Percentiles rank a stretch among this genome's conserved stretches.
Evolutionary conservation across 2,329 filamentous ascomycete species (phyloP).

Genomic region (Xylariaceae sp.): DNA sequence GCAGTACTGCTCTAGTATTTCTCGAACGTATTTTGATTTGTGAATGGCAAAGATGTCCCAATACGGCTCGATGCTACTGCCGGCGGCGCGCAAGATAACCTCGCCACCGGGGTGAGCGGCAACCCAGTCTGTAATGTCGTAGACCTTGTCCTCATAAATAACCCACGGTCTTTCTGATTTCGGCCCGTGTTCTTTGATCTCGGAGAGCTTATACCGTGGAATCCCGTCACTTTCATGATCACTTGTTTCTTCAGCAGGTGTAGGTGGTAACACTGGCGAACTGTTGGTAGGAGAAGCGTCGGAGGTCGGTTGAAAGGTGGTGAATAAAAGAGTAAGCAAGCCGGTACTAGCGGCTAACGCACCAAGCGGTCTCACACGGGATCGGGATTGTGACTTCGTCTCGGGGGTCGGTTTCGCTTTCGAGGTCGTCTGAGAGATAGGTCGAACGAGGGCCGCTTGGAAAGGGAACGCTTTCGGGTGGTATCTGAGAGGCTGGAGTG

Average conservation of each 20-base stretch:
- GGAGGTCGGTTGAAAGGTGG: conserved; percentile 23
- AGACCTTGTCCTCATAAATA: conserved; percentile 57
- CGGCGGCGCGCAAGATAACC: conserved; percentile 61
- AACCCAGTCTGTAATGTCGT: conserved; percentile 67
- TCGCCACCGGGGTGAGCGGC: conserved; percentile 61
- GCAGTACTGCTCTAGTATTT: conserved; percentile 59
- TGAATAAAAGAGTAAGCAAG: conserved; percentile 23
- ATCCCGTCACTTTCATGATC: conserved; percentile 36
- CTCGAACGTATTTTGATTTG: conserved; percentile 57
- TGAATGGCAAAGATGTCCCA: conserved; percentile 68
- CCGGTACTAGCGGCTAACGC: conserved; percentile 26
- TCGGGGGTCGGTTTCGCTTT: conserved; percentile 6
- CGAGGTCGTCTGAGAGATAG: conserved; percentile 8
- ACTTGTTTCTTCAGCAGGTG: conserved; percentile 15
- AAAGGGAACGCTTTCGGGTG: conserved; percentile 14
- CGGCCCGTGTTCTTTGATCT: conserved; percentile 48
- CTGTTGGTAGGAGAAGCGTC: conserved; percentile 16
- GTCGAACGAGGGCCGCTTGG: conserved; percentile 14
- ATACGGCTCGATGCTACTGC: conserved; percentile 59
- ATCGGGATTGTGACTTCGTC: conserved; percentile 1
- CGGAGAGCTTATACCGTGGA: conserved; percentile 45
- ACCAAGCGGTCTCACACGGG: conserved; percentile 19
- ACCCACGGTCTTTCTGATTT: conserved; percentile 56
- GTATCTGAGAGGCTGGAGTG: conserved; percentile 3
- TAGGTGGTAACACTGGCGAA: conserved; percentile 6